phyloP scores from a whole-genome alignment of 768 basidiomycete species.

The Agaricus blazei region DNA sequence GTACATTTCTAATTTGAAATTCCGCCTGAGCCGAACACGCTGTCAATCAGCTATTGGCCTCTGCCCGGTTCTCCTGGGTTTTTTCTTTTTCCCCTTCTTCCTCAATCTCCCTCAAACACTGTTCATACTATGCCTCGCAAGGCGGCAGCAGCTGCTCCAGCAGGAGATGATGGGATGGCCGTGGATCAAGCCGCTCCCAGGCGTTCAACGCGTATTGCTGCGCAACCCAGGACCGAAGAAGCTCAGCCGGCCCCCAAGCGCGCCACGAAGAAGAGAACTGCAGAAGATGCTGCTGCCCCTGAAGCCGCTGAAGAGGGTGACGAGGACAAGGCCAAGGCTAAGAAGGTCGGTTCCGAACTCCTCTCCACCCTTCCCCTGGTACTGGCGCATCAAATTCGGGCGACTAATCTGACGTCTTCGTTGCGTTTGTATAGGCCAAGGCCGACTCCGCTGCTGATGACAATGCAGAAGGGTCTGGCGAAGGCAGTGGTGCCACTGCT shows the following conservation, averaged over 20 bases:
- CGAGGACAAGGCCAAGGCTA: conserved; percentile 26
- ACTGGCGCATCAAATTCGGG: too few relatives aligned
- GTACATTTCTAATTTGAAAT: too few relatives aligned
- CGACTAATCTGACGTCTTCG: conserved; percentile 1
- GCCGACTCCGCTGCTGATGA: conserved; percentile 15
- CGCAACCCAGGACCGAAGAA: conserved; percentile 37
- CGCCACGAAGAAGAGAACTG: conserved; percentile 36
- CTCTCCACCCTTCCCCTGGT: background rate
- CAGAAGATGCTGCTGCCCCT: conserved; percentile 17
- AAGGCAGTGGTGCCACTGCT: conserved; percentile 17
- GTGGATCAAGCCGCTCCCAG: conserved; percentile 34
- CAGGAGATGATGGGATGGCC: conserved; percentile 17
- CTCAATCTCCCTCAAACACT: background rate
- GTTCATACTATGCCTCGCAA: conserved; percentile 24
- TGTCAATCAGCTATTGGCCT: too few relatives aligned
- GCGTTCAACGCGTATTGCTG: conserved; percentile 53
- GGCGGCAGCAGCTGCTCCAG: conserved; percentile 16
- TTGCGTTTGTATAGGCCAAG: conserved; percentile 26
- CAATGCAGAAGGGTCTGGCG: conserved; percentile 17
- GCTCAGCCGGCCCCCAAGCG: conserved; percentile 19
- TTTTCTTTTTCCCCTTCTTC: background rate
- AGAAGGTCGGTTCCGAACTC: conserved; percentile 28
- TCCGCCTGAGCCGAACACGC: too few relatives aligned
- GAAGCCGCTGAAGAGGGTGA: conserved; percentile 13
- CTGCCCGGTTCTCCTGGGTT: background rate